A percentile compares a stretch with the other conserved stretches of the same genome.
phyloP scores from a whole-genome alignment of 1,139 yeast species.

The Scheffersomyces stambukii region DNA sequence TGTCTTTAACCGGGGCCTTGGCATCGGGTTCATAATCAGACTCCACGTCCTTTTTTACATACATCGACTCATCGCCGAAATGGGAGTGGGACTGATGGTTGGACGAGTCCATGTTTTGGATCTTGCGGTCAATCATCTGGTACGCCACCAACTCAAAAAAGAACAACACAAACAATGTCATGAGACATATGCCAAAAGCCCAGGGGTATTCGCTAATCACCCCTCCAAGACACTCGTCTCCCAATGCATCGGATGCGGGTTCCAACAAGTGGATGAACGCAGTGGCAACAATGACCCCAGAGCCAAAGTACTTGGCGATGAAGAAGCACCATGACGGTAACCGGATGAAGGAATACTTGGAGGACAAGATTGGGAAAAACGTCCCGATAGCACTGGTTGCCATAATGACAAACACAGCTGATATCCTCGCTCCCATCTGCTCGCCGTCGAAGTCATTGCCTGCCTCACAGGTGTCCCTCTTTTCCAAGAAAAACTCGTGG shows the following conservation, averaged over 20 bases:
- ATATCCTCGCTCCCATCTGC: constrained; percentile 61
- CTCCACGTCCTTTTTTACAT: constrained; percentile 19
- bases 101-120: constrained; percentile 15
- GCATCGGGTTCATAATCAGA: constrained; percentile 18
- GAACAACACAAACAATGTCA: constrained; percentile 41
- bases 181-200: constrained; percentile 38
- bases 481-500: constrained; percentile 13
- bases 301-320: constrained; percentile 79
- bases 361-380: constrained; percentile 56
- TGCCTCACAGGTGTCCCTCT: constrained; percentile 31
- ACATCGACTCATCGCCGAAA: constrained; percentile 40
- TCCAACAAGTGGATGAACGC: constrained; percentile 80
- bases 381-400: constrained; percentile 55
- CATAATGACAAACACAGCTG: constrained; percentile 67
- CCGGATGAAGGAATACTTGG: constrained; percentile 48
- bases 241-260: constrained; percentile 60
- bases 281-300: constrained; percentile 89
- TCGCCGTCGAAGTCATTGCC: constrained; percentile 36
- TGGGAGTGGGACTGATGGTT: constrained; percentile 49
- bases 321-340: constrained; percentile 63
- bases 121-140: constrained; percentile 41
- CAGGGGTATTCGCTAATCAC: constrained; percentile 34
- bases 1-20: constrained; percentile 3
- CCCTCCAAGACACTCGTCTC: constrained; percentile 34
- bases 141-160: constrained; percentile 55